Conservation (phyloP, 2,329 filamentous ascomycete species). For the Colletotrichum viniferum region DNA sequence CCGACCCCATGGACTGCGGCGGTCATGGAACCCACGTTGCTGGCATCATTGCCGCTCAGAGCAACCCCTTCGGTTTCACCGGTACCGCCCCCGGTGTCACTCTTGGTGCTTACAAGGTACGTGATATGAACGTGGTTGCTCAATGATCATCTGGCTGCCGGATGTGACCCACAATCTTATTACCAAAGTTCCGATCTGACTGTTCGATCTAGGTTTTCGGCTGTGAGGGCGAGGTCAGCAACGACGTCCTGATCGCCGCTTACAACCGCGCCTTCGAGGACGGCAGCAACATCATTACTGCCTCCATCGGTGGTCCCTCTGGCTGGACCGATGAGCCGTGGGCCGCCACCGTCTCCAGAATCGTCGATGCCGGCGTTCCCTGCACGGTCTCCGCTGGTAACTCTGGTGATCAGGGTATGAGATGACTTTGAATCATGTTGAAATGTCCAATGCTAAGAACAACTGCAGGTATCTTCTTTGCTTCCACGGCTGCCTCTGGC, state of each 20-base stretch:
- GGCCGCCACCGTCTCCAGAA: slow-evolving; percentile 54
- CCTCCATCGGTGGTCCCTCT: slow-evolving; percentile 54
- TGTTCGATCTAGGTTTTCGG: slow-evolving; percentile 49
- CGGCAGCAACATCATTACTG: slow-evolving; percentile 62
- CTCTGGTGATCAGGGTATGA: slow-evolving; percentile 41
- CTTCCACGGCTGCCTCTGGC: slow-evolving; percentile 52
- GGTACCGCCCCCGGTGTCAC: slow-evolving; percentile 62
- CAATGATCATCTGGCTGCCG: neutral
- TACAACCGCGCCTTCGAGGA: slow-evolving; percentile 65
- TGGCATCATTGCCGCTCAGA: slow-evolving; percentile 66
- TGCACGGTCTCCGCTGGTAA: slow-evolving; percentile 61
- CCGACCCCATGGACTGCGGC: slow-evolving; percentile 58
- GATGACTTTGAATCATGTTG: neutral
- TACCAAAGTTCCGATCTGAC: neutral
- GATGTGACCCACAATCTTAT: neutral
- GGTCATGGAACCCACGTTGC: slow-evolving; percentile 68
- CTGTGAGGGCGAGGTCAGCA: slow-evolving; percentile 52
- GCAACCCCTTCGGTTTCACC: slow-evolving; percentile 56
- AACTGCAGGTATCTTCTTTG: slow-evolving; percentile 44
- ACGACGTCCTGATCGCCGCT: slow-evolving; percentile 63
- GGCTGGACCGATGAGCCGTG: slow-evolving; percentile 59
- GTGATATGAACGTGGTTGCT: neutral
- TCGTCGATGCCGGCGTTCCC: slow-evolving; percentile 57
- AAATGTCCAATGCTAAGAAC: neutral
- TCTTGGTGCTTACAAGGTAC: slow-evolving; percentile 55